A percentile compares a stretch with the other conserved stretches of the same genome.
phyloP scores from a whole-genome alignment of 306 rosid genomes.

The Prunus padus region DNA sequence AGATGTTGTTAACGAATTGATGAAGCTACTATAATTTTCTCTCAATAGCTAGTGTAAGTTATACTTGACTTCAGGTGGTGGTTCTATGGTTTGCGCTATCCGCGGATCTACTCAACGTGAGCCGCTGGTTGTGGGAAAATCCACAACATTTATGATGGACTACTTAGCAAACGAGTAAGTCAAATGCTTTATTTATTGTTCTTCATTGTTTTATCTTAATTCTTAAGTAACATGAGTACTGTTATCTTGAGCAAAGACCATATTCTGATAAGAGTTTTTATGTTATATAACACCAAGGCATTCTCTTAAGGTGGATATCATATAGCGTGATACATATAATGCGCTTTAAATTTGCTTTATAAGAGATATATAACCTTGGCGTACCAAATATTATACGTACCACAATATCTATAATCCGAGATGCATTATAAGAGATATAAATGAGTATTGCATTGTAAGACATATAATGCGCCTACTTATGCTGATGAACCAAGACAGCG shows the following conservation, averaged over 20 bases:
- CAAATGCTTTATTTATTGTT: constrained; percentile 18
- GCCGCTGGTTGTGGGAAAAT: constrained; percentile 93
- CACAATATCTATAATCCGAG: no score
- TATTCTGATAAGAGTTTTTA: not conserved
- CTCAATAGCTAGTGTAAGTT: constrained; percentile 4
- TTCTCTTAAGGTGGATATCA: not conserved
- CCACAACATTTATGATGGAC: constrained; percentile 99
- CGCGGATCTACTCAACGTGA: constrained; percentile 89
- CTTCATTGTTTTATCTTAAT: not conserved
- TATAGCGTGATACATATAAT: not conserved
- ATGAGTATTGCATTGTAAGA: no score
- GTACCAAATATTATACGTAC: no score
- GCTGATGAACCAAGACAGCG: no score
- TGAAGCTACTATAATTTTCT: not conserved
- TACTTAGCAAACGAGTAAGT: constrained; percentile 74
- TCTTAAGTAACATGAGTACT: not conserved
- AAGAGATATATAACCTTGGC: no score
- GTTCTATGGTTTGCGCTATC: constrained; percentile 93
- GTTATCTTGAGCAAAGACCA: constrained; percentile 3
- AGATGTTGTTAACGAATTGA: not conserved
- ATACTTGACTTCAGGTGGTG: constrained; percentile 69
- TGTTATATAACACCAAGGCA: not conserved
- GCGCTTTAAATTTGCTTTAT: not conserved
- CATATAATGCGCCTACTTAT: no score
- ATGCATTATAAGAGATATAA: no score